Evolutionary conservation across 2,329 filamentous ascomycete genomes (phyloP).

Genomic region (Capronia coronata): DNA sequence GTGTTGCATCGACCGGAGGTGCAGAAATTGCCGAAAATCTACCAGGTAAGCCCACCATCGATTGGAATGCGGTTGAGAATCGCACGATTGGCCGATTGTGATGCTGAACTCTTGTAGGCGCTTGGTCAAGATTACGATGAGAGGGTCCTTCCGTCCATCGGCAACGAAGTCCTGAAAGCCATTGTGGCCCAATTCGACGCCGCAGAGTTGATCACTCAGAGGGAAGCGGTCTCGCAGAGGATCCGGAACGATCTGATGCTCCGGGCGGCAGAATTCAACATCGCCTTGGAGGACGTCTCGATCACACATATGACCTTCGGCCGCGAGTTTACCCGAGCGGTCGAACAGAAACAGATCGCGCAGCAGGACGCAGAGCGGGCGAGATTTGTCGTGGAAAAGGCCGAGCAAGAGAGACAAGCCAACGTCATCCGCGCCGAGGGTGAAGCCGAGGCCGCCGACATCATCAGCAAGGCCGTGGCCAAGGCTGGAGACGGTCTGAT

Average conservation of each 20-base stretch:
- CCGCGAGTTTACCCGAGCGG: constrained; percentile 95
- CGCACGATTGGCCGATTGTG: neutral
- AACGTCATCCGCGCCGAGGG: constrained; percentile 98
- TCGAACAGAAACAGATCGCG: constrained; percentile 99
- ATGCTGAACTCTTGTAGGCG: constrained; percentile 53
- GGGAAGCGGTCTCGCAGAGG: constrained; percentile 90
- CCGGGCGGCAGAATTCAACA: constrained; percentile 96
- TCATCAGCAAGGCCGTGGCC: constrained; percentile 86
- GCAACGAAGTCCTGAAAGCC: constrained; percentile 97
- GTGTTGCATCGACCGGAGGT: constrained; percentile 94
- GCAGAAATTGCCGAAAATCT: constrained; percentile 88
- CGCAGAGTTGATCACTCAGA: constrained; percentile 96
- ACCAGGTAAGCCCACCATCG: constrained; percentile 64
- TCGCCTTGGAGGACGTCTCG: constrained; percentile 94
- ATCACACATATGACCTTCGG: constrained; percentile 99
- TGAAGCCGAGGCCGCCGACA: constrained; percentile 93
- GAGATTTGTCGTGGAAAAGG: constrained; percentile 95
- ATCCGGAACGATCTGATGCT: constrained; percentile 88
- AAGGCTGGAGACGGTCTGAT: constrained; percentile 91
- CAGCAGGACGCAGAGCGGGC: constrained; percentile 98
- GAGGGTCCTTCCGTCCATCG: constrained; percentile 94
- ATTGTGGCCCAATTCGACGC: constrained; percentile 99
- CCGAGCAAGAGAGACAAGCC: constrained; percentile 96
- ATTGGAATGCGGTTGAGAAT: neutral
- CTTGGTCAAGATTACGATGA: constrained; percentile 98